Conservation (phyloP, 2,329 filamentous ascomycete species). For the Monosporascus sp. region DNA sequence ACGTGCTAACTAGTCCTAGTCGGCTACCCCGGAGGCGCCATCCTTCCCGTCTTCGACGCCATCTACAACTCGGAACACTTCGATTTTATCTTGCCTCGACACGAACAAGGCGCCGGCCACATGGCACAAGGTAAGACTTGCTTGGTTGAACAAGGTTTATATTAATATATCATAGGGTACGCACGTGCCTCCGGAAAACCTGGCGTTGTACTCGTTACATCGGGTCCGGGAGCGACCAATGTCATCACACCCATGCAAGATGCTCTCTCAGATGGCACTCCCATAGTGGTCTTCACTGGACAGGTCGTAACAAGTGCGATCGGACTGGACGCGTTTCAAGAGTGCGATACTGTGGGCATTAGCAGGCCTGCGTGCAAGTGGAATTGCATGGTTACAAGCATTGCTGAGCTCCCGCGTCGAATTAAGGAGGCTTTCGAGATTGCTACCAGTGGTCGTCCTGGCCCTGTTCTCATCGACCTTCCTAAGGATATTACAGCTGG, state of each 20-base stretch:
- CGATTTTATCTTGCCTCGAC: slow-evolving; percentile 88
- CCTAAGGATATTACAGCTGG: slow-evolving; percentile 94
- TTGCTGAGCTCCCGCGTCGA: slow-evolving; percentile 83
- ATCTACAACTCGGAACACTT: slow-evolving; percentile 98
- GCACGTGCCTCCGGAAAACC: slow-evolving; percentile 89
- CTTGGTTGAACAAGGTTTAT: no score
- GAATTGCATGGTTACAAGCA: slow-evolving; percentile 97
- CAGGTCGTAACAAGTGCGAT: slow-evolving; percentile 89
- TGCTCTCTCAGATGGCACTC: slow-evolving; percentile 89
- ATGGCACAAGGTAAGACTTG: slow-evolving; percentile 69
- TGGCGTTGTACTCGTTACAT: slow-evolving; percentile 94
- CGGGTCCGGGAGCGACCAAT: slow-evolving; percentile 93
- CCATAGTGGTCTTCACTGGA: slow-evolving; percentile 91
- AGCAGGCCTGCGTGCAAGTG: slow-evolving; percentile 91
- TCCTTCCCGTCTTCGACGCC: slow-evolving; percentile 95
- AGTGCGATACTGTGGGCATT: slow-evolving; percentile 94
- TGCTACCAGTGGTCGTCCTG: slow-evolving; percentile 86
- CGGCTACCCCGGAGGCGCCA: slow-evolving; percentile 90
- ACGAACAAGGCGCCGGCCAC: slow-evolving; percentile 96
- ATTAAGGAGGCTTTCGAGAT: slow-evolving; percentile 99
- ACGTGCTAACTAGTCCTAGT: slow-evolving; percentile 40
- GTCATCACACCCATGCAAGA: slow-evolving; percentile 96
- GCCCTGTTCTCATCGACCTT: slow-evolving; percentile 90
- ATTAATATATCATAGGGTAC: slow-evolving; percentile 47
- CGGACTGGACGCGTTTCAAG: slow-evolving; percentile 94